Conservation (phyloP, 2,329 filamentous ascomycete species). For the Pyrenochaeta sp. region DNA sequence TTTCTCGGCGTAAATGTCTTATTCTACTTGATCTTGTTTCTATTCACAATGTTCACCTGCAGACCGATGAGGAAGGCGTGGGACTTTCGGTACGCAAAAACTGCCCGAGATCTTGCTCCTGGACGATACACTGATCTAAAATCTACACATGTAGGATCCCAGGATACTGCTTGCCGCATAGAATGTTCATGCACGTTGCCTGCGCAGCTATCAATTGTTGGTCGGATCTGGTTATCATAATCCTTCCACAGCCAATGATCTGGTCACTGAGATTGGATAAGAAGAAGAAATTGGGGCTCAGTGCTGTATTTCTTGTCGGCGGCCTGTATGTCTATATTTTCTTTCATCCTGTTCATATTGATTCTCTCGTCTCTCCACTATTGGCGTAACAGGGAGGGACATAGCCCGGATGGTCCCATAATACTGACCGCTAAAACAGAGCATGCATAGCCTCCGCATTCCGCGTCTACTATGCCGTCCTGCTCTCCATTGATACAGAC, state of each 20-base stretch:
- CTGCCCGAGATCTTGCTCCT: neutral
- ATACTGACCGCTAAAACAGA: conserved; percentile 1
- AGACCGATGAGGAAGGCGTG: conserved; percentile 22
- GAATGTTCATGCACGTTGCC: conserved; percentile 20
- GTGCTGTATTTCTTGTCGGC: conserved; percentile 20
- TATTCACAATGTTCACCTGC: conserved; percentile 28
- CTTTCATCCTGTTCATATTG: too few relatives aligned
- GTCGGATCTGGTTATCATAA: conserved; percentile 26
- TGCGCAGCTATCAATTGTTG: conserved; percentile 25
- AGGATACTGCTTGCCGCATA: conserved; percentile 18
- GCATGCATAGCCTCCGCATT: conserved; percentile 16
- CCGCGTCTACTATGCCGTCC: conserved; percentile 20
- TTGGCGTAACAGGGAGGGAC: too few relatives aligned
- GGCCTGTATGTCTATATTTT: conserved; percentile 12
- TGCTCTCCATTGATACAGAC: conserved; percentile 13
- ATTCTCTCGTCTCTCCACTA: too few relatives aligned
- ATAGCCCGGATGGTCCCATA: too few relatives aligned
- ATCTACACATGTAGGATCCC: conserved; percentile 2
- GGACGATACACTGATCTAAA: neutral
- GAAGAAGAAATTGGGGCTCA: conserved; percentile 17
- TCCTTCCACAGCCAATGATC: conserved; percentile 27
- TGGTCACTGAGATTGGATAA: conserved; percentile 18
- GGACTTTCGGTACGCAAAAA: conserved; percentile 11
- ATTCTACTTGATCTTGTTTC: conserved; percentile 24
- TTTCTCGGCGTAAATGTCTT: conserved; percentile 21